These are phyloP conservation scores for Epichloe brachyelytri DNA, from an alignment of 2,329 filamentous ascomycete genomes.

Conservation along the genomic window DNA sequence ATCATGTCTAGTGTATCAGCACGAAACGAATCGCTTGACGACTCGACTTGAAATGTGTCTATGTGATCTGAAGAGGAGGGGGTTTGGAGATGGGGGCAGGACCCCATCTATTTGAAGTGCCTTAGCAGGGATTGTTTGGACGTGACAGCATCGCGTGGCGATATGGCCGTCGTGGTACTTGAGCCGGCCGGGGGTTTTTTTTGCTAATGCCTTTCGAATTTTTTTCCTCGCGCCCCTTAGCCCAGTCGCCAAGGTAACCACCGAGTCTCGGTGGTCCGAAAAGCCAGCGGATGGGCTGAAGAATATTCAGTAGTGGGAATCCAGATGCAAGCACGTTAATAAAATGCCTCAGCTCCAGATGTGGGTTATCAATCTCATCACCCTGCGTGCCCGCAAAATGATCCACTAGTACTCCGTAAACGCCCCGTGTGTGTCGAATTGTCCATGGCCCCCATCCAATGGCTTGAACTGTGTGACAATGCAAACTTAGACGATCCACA, in stretches of 20 bases:
- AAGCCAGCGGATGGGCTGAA: too few species aligned
- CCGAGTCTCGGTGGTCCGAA: too few species aligned
- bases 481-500: neutral
- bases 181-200: too few species aligned
- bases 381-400: neutral
- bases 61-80: neutral
- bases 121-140: neutral
- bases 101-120: neutral
- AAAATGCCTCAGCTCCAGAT: neutral
- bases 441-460: neutral
- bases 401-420: neutral
- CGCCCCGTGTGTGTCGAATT: neutral
- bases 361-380: neutral
- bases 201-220: too few species aligned
- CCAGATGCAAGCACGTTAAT: neutral
- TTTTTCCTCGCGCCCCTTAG: too few species aligned
- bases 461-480: neutral
- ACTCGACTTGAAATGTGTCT: neutral
- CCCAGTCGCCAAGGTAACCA: too few species aligned
- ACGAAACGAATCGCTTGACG: neutral
- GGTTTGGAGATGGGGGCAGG: neutral
- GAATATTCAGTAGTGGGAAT: neutral
- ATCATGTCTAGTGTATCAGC: neutral
- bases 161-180: neutral
- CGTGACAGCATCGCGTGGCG: neutral